These are phyloP conservation scores for Penicillium herquei DNA, from an alignment of 495 filamentous ascomycete genomes.

Conservation along the genomic window DNA sequence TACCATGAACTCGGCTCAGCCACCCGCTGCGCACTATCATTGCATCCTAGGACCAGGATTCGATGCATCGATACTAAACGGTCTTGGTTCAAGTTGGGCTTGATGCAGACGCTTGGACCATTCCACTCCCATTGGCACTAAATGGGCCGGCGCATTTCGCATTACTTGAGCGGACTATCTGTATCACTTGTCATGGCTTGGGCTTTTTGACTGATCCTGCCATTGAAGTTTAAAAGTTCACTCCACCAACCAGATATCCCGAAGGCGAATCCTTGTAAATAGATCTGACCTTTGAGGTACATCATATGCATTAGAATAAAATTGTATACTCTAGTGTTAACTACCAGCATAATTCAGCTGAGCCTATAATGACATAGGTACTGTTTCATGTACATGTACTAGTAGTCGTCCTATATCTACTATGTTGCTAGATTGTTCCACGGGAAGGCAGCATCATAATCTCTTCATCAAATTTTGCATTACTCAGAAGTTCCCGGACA, in stretches of 20 bases:
- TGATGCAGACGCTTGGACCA: slow-evolving; percentile 7
- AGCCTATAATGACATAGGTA: too few species aligned
- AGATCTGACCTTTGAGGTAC: too few species aligned
- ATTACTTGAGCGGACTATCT: neutral
- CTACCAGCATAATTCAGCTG: too few species aligned
- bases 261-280: too few species aligned
- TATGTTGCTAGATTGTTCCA: too few species aligned
- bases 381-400: too few species aligned
- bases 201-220: neutral
- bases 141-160: neutral
- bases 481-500: too few species aligned
- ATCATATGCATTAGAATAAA: too few species aligned
- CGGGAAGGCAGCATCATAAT: too few species aligned
- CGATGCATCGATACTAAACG: slow-evolving; percentile 4
- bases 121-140: neutral
- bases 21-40: slow-evolving; percentile 1
- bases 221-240: neutral
- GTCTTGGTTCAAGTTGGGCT: neutral
- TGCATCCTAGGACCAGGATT: neutral
- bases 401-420: too few species aligned
- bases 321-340: too few species aligned
- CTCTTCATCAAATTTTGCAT: too few species aligned
- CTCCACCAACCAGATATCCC: neutral
- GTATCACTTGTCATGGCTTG: slow-evolving; percentile 1
- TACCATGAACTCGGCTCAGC: neutral